Percentiles rank a stretch among this genome's conserved stretches.
These are phyloP conservation scores for Phytomonas francai DNA, from an alignment of 208 protist genomes.

Conservation along the genomic window DNA sequence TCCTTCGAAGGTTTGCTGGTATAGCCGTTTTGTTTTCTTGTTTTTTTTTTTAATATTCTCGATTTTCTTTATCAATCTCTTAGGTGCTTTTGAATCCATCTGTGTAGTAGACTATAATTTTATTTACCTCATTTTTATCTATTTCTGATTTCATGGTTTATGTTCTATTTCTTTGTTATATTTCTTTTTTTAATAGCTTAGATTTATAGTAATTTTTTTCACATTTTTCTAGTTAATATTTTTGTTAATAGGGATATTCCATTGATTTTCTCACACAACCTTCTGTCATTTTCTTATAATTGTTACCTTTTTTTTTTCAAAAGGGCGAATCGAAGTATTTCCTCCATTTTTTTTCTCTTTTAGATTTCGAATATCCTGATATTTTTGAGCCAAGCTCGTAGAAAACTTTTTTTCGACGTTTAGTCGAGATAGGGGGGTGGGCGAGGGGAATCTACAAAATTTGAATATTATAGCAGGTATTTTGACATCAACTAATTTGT, in stretches of 20 bases:
- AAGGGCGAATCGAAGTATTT: not conserved
- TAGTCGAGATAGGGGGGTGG: too few species aligned
- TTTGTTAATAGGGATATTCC: too few species aligned
- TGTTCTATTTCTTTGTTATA: not conserved
- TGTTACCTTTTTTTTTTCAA: conserved; percentile 9
- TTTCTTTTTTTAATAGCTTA: too few species aligned
- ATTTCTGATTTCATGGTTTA: not conserved
- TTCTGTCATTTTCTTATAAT: conserved; percentile 4
- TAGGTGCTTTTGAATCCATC: not conserved
- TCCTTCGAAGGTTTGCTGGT: not conserved
- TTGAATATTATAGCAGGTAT: too few species aligned
- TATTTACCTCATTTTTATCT: too few species aligned
- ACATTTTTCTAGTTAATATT: too few species aligned
- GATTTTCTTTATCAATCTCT: not conserved
- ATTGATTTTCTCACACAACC: too few species aligned
- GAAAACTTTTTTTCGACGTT: too few species aligned
- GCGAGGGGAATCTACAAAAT: too few species aligned
- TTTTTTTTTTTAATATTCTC: conserved; percentile 3
- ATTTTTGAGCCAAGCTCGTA: too few species aligned
- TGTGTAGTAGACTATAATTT: not conserved
- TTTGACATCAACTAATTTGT: too few species aligned
- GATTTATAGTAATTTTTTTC: too few species aligned
- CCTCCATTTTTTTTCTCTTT: conserved; percentile 1
- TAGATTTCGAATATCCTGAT: not conserved
- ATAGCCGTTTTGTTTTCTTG: conserved; percentile 1